A percentile compares a stretch with the other conserved stretches of the same genome.
Conservation (phyloP, 1,284 basidiomycete species). For the Xerocomus minutiporus region DNA sequence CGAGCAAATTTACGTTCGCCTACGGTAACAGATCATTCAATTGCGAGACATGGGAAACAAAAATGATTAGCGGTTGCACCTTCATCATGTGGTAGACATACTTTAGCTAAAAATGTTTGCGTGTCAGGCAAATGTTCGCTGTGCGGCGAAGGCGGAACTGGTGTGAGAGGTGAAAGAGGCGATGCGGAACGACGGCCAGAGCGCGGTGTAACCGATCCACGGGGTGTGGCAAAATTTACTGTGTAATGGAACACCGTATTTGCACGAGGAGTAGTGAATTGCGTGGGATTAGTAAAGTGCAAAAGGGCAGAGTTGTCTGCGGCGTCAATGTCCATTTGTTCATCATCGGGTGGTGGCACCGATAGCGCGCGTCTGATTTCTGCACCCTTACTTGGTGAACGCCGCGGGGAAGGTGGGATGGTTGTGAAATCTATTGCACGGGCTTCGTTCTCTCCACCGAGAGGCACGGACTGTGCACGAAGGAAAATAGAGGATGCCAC, state of each 20-base stretch:
- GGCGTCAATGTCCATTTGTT: constrained; percentile 26
- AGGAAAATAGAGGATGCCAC: constrained; percentile 11
- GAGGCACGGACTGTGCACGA: constrained; percentile 31
- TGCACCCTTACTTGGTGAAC: constrained; percentile 22
- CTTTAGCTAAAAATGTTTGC: constrained; percentile 15
- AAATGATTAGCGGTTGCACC: constrained; percentile 6
- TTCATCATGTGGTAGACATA: constrained; percentile 8
- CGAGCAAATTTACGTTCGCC: constrained; percentile 1
- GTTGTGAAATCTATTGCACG: constrained; percentile 19
- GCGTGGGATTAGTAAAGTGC: constrained; percentile 21
- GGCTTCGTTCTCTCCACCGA: constrained; percentile 11
- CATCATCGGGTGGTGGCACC: constrained; percentile 17
- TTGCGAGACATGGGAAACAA: not conserved
- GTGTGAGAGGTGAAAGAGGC: constrained; percentile 36
- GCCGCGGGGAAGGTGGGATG: constrained; percentile 25
- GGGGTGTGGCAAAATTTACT: constrained; percentile 31
- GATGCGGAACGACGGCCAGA: not conserved
- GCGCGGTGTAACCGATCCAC: constrained; percentile 1
- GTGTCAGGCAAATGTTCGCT: constrained; percentile 4
- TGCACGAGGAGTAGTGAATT: constrained; percentile 4
- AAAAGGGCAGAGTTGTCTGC: constrained; percentile 12
- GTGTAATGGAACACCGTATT: constrained; percentile 16
- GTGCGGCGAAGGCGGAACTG: constrained; percentile 26
- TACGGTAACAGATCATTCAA: not conserved
- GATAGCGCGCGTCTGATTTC: constrained; percentile 28